A percentile compares a stretch with the other conserved stretches of the same genome.
These are phyloP conservation scores for Pichia insulana DNA, from an alignment of 805 yeast species.

Conservation along the genomic window DNA sequence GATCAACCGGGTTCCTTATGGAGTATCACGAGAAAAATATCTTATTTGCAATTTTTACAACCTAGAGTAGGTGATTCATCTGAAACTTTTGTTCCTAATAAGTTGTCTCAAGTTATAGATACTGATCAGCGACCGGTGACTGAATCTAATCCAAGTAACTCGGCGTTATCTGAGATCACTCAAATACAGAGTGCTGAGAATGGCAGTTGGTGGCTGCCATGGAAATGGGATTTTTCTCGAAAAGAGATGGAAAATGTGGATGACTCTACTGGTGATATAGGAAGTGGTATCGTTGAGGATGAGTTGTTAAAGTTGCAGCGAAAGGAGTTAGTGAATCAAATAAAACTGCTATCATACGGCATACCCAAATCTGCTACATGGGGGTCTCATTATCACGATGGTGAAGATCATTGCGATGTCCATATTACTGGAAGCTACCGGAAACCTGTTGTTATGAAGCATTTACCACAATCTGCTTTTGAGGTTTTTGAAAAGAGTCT, in stretches of 20 bases:
- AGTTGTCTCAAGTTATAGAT: slow-evolving; percentile 1
- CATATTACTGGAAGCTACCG: slow-evolving; percentile 24
- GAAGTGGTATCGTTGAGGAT: slow-evolving; percentile 5
- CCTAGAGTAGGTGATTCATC: neutral
- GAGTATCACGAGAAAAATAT: slow-evolving; percentile 6
- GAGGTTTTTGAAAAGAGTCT: slow-evolving; percentile 21
- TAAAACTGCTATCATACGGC: slow-evolving; percentile 17
- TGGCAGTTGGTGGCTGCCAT: slow-evolving; percentile 8
- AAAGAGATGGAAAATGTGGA: no score
- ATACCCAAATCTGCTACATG: slow-evolving; percentile 21
- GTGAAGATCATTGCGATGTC: slow-evolving; percentile 17
- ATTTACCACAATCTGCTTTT: slow-evolving; percentile 23
- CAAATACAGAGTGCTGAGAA: neutral
- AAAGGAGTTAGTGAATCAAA: slow-evolving; percentile 18
- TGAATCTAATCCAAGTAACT: neutral
- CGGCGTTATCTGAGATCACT: neutral
- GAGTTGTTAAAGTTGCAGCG: slow-evolving; percentile 18
- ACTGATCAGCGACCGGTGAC: neutral
- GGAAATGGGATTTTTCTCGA: slow-evolving; percentile 7
- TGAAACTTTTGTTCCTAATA: neutral
- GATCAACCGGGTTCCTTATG: slow-evolving; percentile 1
- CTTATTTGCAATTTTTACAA: neutral
- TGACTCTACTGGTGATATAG: slow-evolving; percentile 3
- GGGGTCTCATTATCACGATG: slow-evolving; percentile 18
- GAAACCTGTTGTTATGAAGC: slow-evolving; percentile 20